phyloP scores from a whole-genome alignment of 371 early-diverging fungal species.

The Phascolomyces articulosus region DNA sequence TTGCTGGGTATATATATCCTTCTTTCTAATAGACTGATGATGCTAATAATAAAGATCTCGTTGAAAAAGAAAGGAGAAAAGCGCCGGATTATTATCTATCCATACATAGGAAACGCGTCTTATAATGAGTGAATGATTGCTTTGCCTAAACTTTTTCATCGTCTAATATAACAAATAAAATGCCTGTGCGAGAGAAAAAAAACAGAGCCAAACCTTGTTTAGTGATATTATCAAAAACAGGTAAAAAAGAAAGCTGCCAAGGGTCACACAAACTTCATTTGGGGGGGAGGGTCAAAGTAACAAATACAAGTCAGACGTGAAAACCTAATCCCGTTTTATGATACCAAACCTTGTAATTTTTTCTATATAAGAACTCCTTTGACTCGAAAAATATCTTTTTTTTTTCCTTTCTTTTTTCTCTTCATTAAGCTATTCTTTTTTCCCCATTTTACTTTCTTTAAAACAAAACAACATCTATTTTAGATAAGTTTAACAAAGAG shows the following conservation, averaged over 20 bases:
- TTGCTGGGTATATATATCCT: too few species aligned
- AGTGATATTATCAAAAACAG: slow-evolving; percentile 7
- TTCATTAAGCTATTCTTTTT: too few species aligned
- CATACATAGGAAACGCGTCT: too few species aligned
- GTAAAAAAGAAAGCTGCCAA: slow-evolving; percentile 5
- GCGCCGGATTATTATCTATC: too few species aligned
- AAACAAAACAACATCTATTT: too few species aligned
- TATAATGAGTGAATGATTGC: too few species aligned
- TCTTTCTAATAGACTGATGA: too few species aligned
- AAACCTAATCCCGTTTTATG: neutral
- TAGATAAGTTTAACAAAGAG: too few species aligned
- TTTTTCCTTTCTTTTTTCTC: slow-evolving; percentile 4
- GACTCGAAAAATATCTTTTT: neutral
- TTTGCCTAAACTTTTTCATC: too few species aligned
- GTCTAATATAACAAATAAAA: neutral
- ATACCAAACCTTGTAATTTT: neutral
- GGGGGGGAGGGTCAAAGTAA: neutral
- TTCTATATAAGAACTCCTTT: neutral
- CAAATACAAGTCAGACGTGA: neutral
- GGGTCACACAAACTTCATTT: slow-evolving; percentile 12
- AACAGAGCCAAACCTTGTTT: neutral
- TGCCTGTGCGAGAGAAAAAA: slow-evolving; percentile 7
- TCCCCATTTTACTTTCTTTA: too few species aligned
- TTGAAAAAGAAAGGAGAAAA: too few species aligned
- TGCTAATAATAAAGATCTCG: too few species aligned